A percentile compares a stretch with the other conserved stretches of the same genome.
Conservation (phyloP, 116 monocot genomes). For the Iris pallida region DNA sequence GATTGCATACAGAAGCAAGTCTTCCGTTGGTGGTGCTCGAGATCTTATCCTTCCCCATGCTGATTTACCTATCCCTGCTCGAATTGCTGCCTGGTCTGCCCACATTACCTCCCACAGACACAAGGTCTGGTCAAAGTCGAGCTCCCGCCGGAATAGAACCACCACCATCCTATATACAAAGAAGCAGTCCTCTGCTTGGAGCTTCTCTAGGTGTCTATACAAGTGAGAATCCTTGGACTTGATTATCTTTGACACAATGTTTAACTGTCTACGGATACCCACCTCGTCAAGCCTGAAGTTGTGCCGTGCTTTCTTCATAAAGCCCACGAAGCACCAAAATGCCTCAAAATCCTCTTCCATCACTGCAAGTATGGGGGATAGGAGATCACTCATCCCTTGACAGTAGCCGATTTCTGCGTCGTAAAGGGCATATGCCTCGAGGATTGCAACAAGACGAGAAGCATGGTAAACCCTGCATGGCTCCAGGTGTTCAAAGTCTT, state of each 20-base stretch:
- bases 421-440: conserved; percentile 66
- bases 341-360: conserved; percentile 50
- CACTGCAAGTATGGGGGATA: conserved; percentile 47
- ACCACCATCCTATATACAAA: conserved; percentile 69
- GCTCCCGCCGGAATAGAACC: conserved; percentile 50
- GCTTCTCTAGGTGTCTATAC: conserved; percentile 51
- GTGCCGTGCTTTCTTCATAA: conserved; percentile 58
- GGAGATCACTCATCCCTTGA: conserved; percentile 65
- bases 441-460: conserved; percentile 47
- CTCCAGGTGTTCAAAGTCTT: conserved; percentile 63
- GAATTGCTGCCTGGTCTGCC: conserved; percentile 51
- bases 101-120: conserved; percentile 62
- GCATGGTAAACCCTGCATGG: conserved; percentile 55
- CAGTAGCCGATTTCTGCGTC: conserved; percentile 67
- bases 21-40: conserved; percentile 42
- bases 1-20: conserved; percentile 52
- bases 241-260: conserved; percentile 49
- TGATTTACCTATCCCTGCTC: conserved; percentile 36
- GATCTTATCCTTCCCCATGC: conserved; percentile 26
- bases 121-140: conserved; percentile 54
- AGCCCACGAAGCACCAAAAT: conserved; percentile 57
- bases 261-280: conserved; percentile 51
- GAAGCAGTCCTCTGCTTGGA: conserved; percentile 61
- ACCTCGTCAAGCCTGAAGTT: conserved; percentile 57
- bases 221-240: conserved; percentile 50